These are phyloP conservation scores for Xylaria bambusicola DNA, from an alignment of 495 filamentous ascomycete species.

Conservation along the genomic window DNA sequence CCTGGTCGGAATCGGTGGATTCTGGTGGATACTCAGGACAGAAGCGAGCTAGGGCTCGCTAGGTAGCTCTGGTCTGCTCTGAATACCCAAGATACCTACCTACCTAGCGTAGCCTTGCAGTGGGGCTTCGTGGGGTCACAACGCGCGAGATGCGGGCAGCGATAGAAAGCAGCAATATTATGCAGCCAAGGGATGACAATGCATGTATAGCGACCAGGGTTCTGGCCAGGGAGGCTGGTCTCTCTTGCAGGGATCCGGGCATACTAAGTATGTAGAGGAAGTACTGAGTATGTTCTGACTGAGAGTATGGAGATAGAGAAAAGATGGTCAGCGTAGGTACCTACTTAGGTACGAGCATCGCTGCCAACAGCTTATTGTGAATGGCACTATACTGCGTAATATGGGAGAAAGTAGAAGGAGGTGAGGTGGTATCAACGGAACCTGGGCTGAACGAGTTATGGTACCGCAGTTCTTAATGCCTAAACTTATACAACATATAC, in stretches of 20 bases:
- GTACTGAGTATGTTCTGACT: no score
- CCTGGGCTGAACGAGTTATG: no score
- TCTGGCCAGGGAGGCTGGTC: constrained; percentile 1
- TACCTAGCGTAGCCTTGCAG: background rate
- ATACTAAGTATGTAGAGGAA: no score
- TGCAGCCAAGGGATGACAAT: constrained; percentile 18
- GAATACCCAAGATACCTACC: no score
- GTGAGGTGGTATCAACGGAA: background rate
- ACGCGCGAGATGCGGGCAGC: constrained; percentile 9
- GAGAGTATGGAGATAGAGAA: no score
- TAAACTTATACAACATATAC: no score
- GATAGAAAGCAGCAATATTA: constrained; percentile 21
- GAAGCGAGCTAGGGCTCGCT: no score
- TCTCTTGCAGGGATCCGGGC: background rate
- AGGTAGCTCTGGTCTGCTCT: no score
- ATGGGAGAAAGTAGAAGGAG: background rate
- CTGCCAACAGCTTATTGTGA: background rate
- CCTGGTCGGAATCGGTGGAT: background rate
- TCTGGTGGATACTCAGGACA: no score
- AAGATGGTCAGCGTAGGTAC: constrained; percentile 2
- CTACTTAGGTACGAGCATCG: no score
- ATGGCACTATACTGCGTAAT: background rate
- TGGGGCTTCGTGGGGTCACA: constrained; percentile 12
- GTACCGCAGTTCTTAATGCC: no score
- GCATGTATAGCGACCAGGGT: no score